phyloP scores from a whole-genome alignment of 768 basidiomycete species.

The Kwoniella sp. region DNA sequence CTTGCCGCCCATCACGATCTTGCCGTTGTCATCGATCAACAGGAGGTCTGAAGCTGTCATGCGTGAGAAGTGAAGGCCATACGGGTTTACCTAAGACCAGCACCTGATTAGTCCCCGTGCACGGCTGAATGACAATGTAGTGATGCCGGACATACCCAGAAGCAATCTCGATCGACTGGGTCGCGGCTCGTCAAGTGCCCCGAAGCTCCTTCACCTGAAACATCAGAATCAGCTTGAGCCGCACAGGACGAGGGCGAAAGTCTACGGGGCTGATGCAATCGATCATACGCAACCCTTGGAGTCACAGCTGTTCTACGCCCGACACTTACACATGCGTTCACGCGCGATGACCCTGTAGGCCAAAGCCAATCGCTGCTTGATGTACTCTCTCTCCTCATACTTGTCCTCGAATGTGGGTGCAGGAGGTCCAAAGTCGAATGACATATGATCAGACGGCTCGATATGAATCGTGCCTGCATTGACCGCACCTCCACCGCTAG shows the following conservation, averaged over 20 bases:
- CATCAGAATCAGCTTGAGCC: not conserved
- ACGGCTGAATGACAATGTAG: not conserved
- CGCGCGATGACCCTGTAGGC: constrained; percentile 24
- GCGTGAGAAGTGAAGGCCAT: constrained; percentile 60
- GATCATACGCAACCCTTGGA: not conserved
- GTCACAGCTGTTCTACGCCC: no score
- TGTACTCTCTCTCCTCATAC: constrained; percentile 23
- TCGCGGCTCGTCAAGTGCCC: constrained; percentile 39
- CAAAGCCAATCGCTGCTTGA: constrained; percentile 29
- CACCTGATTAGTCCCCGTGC: not conserved
- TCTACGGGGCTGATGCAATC: no score
- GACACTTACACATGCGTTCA: constrained; percentile 27
- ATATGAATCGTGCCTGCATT: not conserved
- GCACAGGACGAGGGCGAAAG: no score
- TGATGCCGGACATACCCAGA: constrained; percentile 29
- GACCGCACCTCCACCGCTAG: not conserved
- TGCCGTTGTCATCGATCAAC: constrained; percentile 59
- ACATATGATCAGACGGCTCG: constrained; percentile 3
- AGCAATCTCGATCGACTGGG: constrained; percentile 32
- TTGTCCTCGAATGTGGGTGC: constrained; percentile 20
- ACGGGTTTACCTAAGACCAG: constrained; percentile 36
- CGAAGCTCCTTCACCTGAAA: constrained; percentile 33
- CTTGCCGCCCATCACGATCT: constrained; percentile 55
- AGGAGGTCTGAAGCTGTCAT: constrained; percentile 61
- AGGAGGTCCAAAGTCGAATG: constrained; percentile 25